These are phyloP conservation scores for Panaeolus cyanescens DNA, from an alignment of 768 basidiomycete species.

Conservation along the genomic window DNA sequence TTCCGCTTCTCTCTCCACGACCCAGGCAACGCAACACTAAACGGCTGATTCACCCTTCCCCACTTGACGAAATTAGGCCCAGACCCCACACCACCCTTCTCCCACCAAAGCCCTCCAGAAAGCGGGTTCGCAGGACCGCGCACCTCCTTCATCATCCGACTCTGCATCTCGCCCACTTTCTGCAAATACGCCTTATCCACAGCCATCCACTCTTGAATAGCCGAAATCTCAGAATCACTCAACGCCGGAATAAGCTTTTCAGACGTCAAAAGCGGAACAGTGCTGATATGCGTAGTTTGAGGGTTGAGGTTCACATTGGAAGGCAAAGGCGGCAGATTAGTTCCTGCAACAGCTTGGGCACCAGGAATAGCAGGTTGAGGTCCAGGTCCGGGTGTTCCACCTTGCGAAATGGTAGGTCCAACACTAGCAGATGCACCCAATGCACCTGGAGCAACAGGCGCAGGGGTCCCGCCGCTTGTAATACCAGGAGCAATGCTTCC, in stretches of 20 bases:
- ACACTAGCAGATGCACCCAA: conserved; percentile 5
- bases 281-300: conserved; percentile 57
- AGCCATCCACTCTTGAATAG: conserved; percentile 65
- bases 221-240: conserved; percentile 45
- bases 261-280: conserved; percentile 62
- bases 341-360: conserved; percentile 14
- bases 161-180: conserved; percentile 48
- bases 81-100: conserved; percentile 36
- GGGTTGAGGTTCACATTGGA: conserved; percentile 51
- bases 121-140: conserved; percentile 42
- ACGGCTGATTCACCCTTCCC: conserved; percentile 44
- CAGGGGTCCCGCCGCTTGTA: background rate
- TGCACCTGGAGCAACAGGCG: conserved; percentile 3
- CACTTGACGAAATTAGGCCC: conserved; percentile 37
- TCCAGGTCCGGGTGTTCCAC: background rate
- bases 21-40: conserved; percentile 54
- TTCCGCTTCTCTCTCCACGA: conserved; percentile 34
- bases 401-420: background rate
- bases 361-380: conserved; percentile 6
- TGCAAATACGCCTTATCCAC: conserved; percentile 61
- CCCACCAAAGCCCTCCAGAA: conserved; percentile 28
- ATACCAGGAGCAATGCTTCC: conserved; percentile 4
- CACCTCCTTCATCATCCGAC: conserved; percentile 53
- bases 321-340: conserved; percentile 37
- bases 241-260: conserved; percentile 56